These are phyloP conservation scores for Zalaria obscura DNA, from an alignment of 2,329 filamentous ascomycete genomes.

Conservation along the genomic window DNA sequence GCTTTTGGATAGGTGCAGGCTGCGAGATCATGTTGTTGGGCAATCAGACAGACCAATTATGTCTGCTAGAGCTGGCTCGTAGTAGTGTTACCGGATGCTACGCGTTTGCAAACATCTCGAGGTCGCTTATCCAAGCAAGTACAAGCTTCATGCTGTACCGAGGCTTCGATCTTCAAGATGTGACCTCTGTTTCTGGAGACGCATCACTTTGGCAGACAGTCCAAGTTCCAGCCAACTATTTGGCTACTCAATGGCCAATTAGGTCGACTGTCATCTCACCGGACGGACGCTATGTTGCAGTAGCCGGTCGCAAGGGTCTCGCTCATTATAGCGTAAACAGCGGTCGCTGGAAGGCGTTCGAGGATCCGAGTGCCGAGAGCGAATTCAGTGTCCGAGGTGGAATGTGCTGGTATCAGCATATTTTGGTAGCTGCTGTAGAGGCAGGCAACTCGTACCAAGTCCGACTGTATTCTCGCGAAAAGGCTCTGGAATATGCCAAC, in stretches of 20 bases:
- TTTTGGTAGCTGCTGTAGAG: slow-evolving; percentile 87
- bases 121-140: slow-evolving; percentile 78
- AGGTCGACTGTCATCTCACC: slow-evolving; percentile 73
- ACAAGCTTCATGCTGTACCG: slow-evolving; percentile 83
- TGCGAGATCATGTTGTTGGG: slow-evolving; percentile 70
- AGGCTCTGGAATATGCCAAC: slow-evolving; percentile 56
- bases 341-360: slow-evolving; percentile 89
- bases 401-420: slow-evolving; percentile 98
- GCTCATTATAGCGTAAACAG: slow-evolving; percentile 94
- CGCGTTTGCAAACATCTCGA: slow-evolving; percentile 76
- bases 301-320: slow-evolving; percentile 84
- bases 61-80: slow-evolving; percentile 67
- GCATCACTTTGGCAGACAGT: slow-evolving; percentile 90
- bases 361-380: slow-evolving; percentile 66
- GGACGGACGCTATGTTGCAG: slow-evolving; percentile 85
- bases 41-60: slow-evolving; percentile 1
- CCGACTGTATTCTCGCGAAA: slow-evolving; percentile 84
- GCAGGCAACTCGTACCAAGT: slow-evolving; percentile 69
- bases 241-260: slow-evolving; percentile 89
- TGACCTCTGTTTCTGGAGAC: slow-evolving; percentile 84
- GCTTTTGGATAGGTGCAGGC: slow-evolving; percentile 76
- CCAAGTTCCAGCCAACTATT: slow-evolving; percentile 70
- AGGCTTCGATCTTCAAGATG: slow-evolving; percentile 79
- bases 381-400: slow-evolving; percentile 87
- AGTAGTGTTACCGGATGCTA: slow-evolving; percentile 90